Conservation (phyloP, 2,329 filamentous ascomycete species). For the Hypoxylon sp. region DNA sequence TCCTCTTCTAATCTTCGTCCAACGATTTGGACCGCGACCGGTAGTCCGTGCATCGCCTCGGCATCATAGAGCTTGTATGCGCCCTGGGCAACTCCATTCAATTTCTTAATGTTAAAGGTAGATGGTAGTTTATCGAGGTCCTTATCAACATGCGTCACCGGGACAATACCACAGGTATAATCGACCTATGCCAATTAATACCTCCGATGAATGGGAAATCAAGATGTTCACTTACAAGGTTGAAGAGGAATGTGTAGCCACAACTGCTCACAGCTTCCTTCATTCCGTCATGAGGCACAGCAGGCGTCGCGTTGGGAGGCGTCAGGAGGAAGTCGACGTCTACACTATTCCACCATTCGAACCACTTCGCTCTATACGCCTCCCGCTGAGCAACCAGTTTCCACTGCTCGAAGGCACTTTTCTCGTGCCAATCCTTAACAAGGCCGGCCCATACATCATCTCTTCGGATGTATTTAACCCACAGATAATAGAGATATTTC, state of each 20-base stretch:
- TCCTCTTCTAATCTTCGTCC: slow-evolving; percentile 87
- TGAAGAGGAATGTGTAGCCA: slow-evolving; percentile 95
- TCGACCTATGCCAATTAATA: slow-evolving; percentile 72
- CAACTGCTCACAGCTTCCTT: slow-evolving; percentile 86
- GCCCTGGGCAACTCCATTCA: slow-evolving; percentile 85
- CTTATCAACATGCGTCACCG: slow-evolving; percentile 87
- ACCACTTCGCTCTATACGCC: slow-evolving; percentile 82
- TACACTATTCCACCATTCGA: slow-evolving; percentile 84
- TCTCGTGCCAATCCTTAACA: slow-evolving; percentile 79
- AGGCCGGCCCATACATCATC: slow-evolving; percentile 86
- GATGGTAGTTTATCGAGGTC: slow-evolving; percentile 75
- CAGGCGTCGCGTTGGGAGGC: slow-evolving; percentile 91
- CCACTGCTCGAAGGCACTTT: slow-evolving; percentile 86
- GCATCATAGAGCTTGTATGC: slow-evolving; percentile 91
- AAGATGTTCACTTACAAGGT: slow-evolving; percentile 71
- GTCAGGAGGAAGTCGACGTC: slow-evolving; percentile 84
- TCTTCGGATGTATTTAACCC: slow-evolving; percentile 84
- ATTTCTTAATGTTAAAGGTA: slow-evolving; percentile 71
- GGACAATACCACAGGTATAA: slow-evolving; percentile 86
- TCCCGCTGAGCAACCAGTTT: slow-evolving; percentile 83
- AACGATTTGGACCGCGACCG: slow-evolving; percentile 88
- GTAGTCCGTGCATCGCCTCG: slow-evolving; percentile 85
- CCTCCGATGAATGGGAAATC: not conserved
- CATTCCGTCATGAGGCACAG: slow-evolving; percentile 90
- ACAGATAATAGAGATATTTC: slow-evolving; percentile 90